phyloP scores from a whole-genome alignment of 345 rosid species.

The Aquilaria sinensis region DNA sequence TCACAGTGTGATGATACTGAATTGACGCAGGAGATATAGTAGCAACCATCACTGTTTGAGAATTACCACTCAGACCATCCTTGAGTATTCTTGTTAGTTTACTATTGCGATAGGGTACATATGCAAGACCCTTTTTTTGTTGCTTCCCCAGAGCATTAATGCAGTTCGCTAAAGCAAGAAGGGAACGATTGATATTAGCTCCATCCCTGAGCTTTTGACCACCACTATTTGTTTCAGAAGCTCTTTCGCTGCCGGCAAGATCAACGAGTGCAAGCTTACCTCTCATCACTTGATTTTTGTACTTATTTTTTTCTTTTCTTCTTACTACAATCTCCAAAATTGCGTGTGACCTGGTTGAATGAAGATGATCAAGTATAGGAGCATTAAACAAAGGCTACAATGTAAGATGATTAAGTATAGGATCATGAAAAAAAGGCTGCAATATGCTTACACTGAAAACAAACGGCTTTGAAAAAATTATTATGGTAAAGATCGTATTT shows the following conservation, averaged over 20 bases:
- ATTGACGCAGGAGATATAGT: constrained; percentile 54
- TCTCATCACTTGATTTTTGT: constrained; percentile 62
- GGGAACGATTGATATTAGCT: constrained; percentile 88
- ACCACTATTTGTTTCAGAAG: constrained; percentile 86
- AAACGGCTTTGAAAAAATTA: neutral
- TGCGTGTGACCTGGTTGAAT: constrained; percentile 71
- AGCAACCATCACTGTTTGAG: constrained; percentile 96
- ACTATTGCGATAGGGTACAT: constrained; percentile 95
- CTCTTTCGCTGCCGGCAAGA: constrained; percentile 98
- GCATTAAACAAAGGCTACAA: neutral
- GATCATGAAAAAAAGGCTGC: neutral
- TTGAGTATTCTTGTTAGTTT: constrained; percentile 92
- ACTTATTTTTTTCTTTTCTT: constrained; percentile 71
- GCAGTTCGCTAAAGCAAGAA: constrained; percentile 94
- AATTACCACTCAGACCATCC: constrained; percentile 98
- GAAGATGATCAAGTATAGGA: constrained; percentile 14
- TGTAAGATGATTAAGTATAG: too few species aligned
- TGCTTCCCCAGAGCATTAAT: constrained; percentile 91
- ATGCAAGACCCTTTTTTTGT: constrained; percentile 95
- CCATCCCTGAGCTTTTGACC: constrained; percentile 97
- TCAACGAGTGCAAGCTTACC: constrained; percentile 98
- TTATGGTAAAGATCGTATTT: neutral
- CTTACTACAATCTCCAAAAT: constrained; percentile 65
- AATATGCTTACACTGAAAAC: neutral
- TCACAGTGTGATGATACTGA: constrained; percentile 78